Evolutionary conservation across 2,329 filamentous ascomycete species (phyloP).

Genomic region (Pseudogymnoascus pannorum): DNA sequence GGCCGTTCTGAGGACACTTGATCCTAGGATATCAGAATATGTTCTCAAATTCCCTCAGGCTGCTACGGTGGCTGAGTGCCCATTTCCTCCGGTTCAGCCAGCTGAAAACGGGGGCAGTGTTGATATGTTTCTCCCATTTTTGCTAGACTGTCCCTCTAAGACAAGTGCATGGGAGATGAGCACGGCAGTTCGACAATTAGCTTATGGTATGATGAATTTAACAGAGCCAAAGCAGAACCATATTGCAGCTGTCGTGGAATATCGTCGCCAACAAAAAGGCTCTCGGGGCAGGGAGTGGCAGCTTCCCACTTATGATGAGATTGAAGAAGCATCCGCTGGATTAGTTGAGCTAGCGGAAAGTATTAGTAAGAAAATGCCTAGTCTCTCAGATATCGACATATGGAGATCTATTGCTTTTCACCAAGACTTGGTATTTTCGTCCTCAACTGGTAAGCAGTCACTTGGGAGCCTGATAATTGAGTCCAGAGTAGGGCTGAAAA

Average conservation of each 20-base stretch:
- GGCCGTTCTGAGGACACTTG: conserved; percentile 27
- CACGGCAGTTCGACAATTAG: conserved; percentile 41
- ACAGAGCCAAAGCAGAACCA: conserved; percentile 23
- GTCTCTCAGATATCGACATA: conserved; percentile 13
- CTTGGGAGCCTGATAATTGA: conserved; percentile 10
- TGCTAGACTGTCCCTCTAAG: conserved; percentile 50
- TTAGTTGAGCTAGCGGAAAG: conserved; percentile 16
- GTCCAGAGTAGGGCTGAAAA: not conserved
- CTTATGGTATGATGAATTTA: conserved; percentile 45
- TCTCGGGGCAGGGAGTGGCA: conserved; percentile 23
- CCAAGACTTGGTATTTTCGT: conserved; percentile 25
- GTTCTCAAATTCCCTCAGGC: conserved; percentile 35
- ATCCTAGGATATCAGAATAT: conserved; percentile 45
- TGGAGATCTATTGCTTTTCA: conserved; percentile 25
- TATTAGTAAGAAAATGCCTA: conserved; percentile 15
- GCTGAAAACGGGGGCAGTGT: conserved; percentile 17
- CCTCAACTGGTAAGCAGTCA: conserved; percentile 18
- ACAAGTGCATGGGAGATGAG: conserved; percentile 52
- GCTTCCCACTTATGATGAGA: conserved; percentile 20
- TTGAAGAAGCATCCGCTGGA: conserved; percentile 20
- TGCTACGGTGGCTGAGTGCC: conserved; percentile 22
- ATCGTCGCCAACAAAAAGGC: conserved; percentile 23
- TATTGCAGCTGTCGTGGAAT: conserved; percentile 22
- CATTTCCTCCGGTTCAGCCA: conserved; percentile 21
- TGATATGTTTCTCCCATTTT: conserved; percentile 56